phyloP scores from a whole-genome alignment of 2,329 filamentous ascomycete genomes.

The Sporothrix variecibatus region DNA sequence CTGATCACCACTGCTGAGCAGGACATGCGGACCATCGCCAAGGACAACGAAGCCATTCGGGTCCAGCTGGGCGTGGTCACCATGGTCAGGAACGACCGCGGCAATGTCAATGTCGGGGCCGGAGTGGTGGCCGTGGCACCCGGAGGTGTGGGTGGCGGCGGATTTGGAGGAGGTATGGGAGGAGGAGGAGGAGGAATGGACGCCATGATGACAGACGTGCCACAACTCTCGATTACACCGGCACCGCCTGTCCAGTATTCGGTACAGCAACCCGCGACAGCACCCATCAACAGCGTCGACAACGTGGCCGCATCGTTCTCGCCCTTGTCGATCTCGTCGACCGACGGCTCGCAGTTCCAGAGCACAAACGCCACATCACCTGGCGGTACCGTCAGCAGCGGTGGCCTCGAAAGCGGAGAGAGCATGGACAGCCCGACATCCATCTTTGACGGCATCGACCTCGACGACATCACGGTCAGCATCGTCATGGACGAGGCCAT shows the following conservation, averaged over 20 bases:
- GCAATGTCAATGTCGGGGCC: conserved; percentile 2
- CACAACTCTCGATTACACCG: conserved; percentile 9
- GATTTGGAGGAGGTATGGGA: not conserved
- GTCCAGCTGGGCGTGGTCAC: conserved; percentile 35
- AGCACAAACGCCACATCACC: not conserved
- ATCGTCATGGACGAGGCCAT: conserved; percentile 46
- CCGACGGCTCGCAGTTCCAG: not conserved
- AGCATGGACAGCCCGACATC: conserved; percentile 7
- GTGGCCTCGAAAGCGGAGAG: not conserved
- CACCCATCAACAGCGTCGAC: conserved; percentile 5
- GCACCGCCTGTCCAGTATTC: conserved; percentile 7
- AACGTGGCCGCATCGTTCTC: conserved; percentile 7
- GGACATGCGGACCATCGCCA: conserved; percentile 42
- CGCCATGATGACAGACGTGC: conserved; percentile 4
- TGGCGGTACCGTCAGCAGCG: not conserved
- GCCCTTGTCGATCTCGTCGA: conserved; percentile 12
- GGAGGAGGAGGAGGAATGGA: conserved; percentile 1
- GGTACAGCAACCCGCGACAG: not conserved
- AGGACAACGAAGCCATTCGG: conserved; percentile 49
- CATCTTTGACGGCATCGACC: conserved; percentile 40
- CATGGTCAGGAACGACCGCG: conserved; percentile 3
- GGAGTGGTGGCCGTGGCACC: conserved; percentile 23
- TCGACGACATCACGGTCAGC: conserved; percentile 45
- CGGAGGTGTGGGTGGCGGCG: conserved; percentile 9
- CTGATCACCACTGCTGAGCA: conserved; percentile 47